Conservation (phyloP, 768 basidiomycete genomes). For the Collybia nuda region DNA sequence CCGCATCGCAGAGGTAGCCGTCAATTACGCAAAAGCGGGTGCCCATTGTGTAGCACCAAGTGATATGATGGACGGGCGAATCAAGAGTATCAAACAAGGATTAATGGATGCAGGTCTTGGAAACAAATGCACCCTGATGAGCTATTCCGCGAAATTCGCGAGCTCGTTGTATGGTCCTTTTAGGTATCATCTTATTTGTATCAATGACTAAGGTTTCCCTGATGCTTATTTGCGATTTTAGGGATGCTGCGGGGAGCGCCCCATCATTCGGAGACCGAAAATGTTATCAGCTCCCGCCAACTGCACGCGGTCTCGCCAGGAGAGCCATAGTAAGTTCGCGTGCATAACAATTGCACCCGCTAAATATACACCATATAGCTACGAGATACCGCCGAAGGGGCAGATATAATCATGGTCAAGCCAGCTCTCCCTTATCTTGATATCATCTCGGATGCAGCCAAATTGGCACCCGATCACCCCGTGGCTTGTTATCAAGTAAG, state of each 20-base stretch:
- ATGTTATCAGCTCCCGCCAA: slow-evolving; percentile 95
- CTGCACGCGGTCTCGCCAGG: slow-evolving; percentile 85
- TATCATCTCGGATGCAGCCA: slow-evolving; percentile 85
- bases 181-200: slow-evolving; percentile 49
- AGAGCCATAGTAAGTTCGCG: slow-evolving; percentile 78
- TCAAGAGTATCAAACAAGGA: slow-evolving; percentile 83
- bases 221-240: slow-evolving; percentile 24
- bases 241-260: slow-evolving; percentile 96
- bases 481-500: slow-evolving; percentile 98
- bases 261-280: slow-evolving; percentile 95
- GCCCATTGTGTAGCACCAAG: slow-evolving; percentile 98
- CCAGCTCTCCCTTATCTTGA: slow-evolving; percentile 96
- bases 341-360: background rate
- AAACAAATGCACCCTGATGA: slow-evolving; percentile 92
- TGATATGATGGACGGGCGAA: slow-evolving; percentile 99
- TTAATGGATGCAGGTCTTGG: slow-evolving; percentile 83
- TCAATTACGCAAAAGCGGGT: slow-evolving; percentile 92
- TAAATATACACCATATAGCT: slow-evolving; percentile 44
- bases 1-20: slow-evolving; percentile 91
- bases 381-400: slow-evolving; percentile 88
- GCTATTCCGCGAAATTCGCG: slow-evolving; percentile 97
- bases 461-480: slow-evolving; percentile 82
- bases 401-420: slow-evolving; percentile 99
- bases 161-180: slow-evolving; percentile 96
- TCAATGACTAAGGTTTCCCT: background rate